Evolutionary conservation across 208 protist species (phyloP), one percentile per base, ranked within the genome.

Genomic region (Strigomonas culicis): DNA sequence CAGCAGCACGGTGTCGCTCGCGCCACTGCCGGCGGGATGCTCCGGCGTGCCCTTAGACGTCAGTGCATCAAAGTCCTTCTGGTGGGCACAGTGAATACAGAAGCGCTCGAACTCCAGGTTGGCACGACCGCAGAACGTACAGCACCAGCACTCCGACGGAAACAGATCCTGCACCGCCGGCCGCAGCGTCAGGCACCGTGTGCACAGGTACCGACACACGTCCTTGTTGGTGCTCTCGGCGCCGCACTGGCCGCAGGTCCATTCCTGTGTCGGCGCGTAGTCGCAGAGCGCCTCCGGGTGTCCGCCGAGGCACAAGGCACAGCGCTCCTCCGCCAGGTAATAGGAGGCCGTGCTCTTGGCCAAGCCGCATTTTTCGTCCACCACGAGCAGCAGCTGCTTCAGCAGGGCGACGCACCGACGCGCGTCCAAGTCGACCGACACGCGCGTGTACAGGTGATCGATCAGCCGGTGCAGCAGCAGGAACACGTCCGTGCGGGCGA

Each of bases 71-170:
- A 21, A 27, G 11, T 28, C 55, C 31, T 39, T 22, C 31, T 59
- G 31, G 10, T 28, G 41, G 1, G 39, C 30, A 53, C 90, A 96
- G 73, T 87, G 75, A 25, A 90, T 82, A 63, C 90, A 96, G 61
- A 86, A 92, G 27, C 53, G 63, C 75, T 96, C 90, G 62, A 94
- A 85, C 46, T 77, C 70, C n/a, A 87, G 44, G 67, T 93, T 93
- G 10, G 72, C 78, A 10, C 84, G 65, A 22, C 74, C 59, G 57
- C 90, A 93, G 32, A 39, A 25, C 39, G 27, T 61, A 53, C 90
- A 95, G 51, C 76, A 62, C 85, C 86, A 95, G 68, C 75, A 83
- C 49, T 86, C 75, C 10, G 76, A 75, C 27, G 84, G 75, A 1
- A 79, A 63, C 49, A 72, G 22, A n/a, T 78, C 74, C 69, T 79